Percentiles rank a stretch among this genome's conserved stretches.
Evolutionary conservation across 805 yeast genomes (phyloP).

Genomic region (Phaffomyces opuntiae): DNA sequence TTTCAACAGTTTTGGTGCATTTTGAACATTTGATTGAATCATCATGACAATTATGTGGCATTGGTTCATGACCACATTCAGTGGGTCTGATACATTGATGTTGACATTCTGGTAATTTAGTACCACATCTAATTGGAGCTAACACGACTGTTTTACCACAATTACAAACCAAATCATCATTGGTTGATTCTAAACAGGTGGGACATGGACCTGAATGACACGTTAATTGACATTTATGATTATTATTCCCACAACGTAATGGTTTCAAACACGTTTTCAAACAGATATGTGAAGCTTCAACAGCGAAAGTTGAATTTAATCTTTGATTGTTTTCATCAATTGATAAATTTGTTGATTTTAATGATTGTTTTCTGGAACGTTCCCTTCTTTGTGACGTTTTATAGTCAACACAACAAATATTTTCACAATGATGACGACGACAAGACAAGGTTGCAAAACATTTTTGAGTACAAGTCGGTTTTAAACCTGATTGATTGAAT

Average conservation of each 20-base stretch:
- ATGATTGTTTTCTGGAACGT: conserved; percentile 38
- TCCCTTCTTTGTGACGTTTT: conserved; percentile 46
- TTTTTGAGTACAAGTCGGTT: conserved; percentile 60
- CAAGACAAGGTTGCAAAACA: conserved; percentile 75
- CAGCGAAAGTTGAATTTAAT: conserved; percentile 45
- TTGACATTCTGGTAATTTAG: conserved; percentile 54
- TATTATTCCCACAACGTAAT: conserved; percentile 49
- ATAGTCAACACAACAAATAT: conserved; percentile 65
- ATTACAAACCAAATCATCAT: conserved; percentile 69
- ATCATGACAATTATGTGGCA: conserved; percentile 72
- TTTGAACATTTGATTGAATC: conserved; percentile 61
- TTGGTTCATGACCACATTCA: conserved; percentile 65
- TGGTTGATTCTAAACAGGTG: conserved; percentile 74
- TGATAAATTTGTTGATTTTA: conserved; percentile 34
- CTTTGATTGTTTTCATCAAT: conserved; percentile 12
- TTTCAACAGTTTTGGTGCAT: conserved; percentile 58
- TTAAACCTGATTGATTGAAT: conserved; percentile 40
- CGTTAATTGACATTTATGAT: conserved; percentile 58
- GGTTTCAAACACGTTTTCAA: conserved; percentile 54
- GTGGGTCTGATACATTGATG: conserved; percentile 53
- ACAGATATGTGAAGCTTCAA: conserved; percentile 74
- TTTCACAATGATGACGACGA: conserved; percentile 69
- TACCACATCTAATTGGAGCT: conserved; percentile 86
- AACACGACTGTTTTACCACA: conserved; percentile 73
- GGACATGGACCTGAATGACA: conserved; percentile 80